Evolutionary conservation across 768 basidiomycete genomes (phyloP), one percentile per base, ranked within the genome.

Genomic region (Boletus tomentosulus): DNA sequence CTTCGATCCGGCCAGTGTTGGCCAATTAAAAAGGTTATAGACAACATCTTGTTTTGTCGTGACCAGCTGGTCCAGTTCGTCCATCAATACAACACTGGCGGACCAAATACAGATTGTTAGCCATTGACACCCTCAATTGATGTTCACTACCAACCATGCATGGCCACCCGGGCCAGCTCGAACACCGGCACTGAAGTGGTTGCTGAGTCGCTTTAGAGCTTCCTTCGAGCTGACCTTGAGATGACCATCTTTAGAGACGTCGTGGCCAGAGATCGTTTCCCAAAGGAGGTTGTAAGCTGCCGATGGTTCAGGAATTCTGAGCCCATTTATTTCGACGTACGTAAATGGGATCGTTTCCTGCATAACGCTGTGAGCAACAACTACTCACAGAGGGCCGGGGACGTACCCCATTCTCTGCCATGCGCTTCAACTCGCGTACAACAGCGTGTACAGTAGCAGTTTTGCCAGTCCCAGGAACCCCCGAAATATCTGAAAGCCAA

Each of bases 1-100:
- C 68, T 89, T 91, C 54, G 92, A 94, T 19, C 84, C 85, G 0
- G 81, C 78, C 48, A 97, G 76, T 4, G 94, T 96, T 2, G 97
- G 97, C 96, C 97, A 99, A 67, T 99, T 98, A 79, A 98, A 98
- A 73, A 99, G 98, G 65, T 98, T 98, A 73, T 99, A 99, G 22
- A 99, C 89, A 10, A 99, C 96, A 54, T 99, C 96, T 68, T 99
- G 96, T 67, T 97, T 97, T 16, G 88, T 77, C 1, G 96, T 98
- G 61, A 98, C 84, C 28, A 99, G 79, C 68, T 98, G 97, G 71
- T 99, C 97, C 5, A 99, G 79, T 71, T 99, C 97, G 68, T 99
- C 96, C 92, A 99, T 98, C 15, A 99, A 76, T 5, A 98, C 94
- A 5, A 98, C 89, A 53, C 94, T 98, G 59, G 7, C 25, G 11